These are phyloP conservation scores for Ceratocystis diversiconidia DNA, from an alignment of 2,329 filamentous ascomycete genomes.

Conservation along the genomic window DNA sequence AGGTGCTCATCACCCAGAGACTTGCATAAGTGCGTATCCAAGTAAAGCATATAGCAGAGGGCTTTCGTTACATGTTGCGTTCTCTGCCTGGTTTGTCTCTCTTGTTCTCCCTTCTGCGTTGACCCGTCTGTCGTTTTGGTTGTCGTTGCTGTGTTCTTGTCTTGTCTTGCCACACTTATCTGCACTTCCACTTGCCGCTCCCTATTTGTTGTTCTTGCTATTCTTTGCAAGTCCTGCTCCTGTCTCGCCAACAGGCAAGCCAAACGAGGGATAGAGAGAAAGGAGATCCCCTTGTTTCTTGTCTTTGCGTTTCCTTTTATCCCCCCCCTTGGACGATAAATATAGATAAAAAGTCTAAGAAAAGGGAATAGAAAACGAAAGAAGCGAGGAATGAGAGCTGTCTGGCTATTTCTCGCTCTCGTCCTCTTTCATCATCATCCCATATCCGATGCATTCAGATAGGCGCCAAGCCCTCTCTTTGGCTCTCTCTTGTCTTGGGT, in stretches of 20 bases:
- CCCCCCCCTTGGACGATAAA: neutral
- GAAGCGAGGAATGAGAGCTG: neutral
- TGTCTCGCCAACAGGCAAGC: neutral
- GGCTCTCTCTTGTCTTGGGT: neutral
- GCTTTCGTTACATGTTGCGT: neutral
- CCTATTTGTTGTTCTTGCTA: neutral
- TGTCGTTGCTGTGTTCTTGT: neutral
- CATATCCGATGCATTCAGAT: neutral
- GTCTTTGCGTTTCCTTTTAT: neutral
- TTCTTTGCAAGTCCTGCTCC: neutral
- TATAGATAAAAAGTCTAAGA: neutral
- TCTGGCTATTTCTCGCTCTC: neutral
- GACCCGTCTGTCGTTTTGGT: neutral
- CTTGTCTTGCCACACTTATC: neutral
- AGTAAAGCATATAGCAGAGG: too few species aligned
- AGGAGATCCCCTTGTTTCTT: neutral
- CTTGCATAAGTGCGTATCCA: too few species aligned
- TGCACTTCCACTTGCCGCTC: neutral
- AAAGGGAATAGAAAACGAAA: neutral
- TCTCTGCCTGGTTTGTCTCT: neutral
- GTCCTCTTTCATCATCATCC: neutral
- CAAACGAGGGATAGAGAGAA: neutral
- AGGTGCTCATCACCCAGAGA: too few species aligned
- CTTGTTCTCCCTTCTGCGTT: neutral
- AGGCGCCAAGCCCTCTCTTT: neutral